Base-by-base conservation (phyloP, 1,139 yeast species). In the Suhomyces terraborum region DNA sequence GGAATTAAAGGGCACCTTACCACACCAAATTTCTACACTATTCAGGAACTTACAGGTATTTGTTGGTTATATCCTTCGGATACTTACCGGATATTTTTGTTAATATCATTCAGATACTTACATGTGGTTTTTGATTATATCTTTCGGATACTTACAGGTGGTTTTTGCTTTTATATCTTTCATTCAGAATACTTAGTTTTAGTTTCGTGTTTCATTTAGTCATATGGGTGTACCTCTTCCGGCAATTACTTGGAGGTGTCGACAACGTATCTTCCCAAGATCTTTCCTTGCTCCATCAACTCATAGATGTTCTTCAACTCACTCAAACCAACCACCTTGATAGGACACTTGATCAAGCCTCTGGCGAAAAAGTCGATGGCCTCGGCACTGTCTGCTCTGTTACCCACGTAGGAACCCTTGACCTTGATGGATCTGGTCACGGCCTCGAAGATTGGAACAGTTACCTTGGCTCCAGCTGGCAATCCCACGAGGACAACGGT, bases 361-460 rank as follows among this genome's bases (percentile, higher is more conserved):
- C 88, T 76, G 45, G 75, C 41, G 63, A 82, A 84, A 75, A 83
- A 83, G 55, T 83, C 88, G 52, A 84, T 64, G 42, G 91, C 89
- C 66, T 82, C 89, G 52, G 85, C 75, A 32, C 88, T 75, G 62
- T 84, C 89, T 49, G 85, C 86, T 72, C 91, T 79, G 78, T 83
- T 83, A 59, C 91, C 91, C 45, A 84, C 89, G 56, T 83, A 83
- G 36, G 89, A 83, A 57, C 89, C 91, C 58, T 68, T 77, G 55
- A 84, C 79, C 54, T 70, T 69, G 50, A 82, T 72, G 34, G 86
- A 78, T 62, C 76, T 82, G 46, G 81, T 76, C 42, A 84, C 89
- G 40, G 84, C 77, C 30, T 74, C 73, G 61, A 84, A 83, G 40
- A 84, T 84, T 40, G 80, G 76, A 20, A 87, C 77, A 51, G 69